Percentiles rank a stretch among this genome's conserved stretches.
These are phyloP conservation scores for Neltuma alba DNA, from an alignment of 306 rosid genomes.

Conservation along the genomic window DNA sequence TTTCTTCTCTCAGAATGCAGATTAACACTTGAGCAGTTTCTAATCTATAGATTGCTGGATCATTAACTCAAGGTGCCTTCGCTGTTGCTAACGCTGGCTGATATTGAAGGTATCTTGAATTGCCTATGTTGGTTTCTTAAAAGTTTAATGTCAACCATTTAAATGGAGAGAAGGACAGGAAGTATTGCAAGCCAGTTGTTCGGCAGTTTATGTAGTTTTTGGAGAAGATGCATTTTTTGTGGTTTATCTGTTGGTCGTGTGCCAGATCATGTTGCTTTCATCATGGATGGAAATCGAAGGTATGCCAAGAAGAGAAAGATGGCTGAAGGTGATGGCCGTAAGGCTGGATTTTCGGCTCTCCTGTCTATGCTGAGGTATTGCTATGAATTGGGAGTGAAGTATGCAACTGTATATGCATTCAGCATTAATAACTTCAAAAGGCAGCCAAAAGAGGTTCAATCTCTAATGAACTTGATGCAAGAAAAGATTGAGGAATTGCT, in stretches of 20 bases:
- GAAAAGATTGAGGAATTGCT: slow-evolving; percentile 71
- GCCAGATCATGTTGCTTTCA: slow-evolving; percentile 81
- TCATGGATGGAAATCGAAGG: slow-evolving; percentile 95
- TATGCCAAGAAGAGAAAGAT: slow-evolving; percentile 60
- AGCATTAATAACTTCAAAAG: slow-evolving; percentile 84
- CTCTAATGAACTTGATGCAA: slow-evolving; percentile 71
- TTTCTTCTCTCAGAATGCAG: neutral
- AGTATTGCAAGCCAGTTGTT: slow-evolving; percentile 27
- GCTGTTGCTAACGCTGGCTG: slow-evolving; percentile 14
- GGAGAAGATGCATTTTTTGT: slow-evolving; percentile 60
- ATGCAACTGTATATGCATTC: slow-evolving; percentile 75
- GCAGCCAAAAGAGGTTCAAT: slow-evolving; percentile 58
- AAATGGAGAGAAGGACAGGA: slow-evolving; percentile 47
- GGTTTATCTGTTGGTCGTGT: slow-evolving; percentile 66
- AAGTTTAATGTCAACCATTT: slow-evolving; percentile 24
- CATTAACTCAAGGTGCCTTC: slow-evolving; percentile 5
- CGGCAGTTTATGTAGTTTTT: slow-evolving; percentile 42
- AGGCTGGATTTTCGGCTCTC: slow-evolving; percentile 65
- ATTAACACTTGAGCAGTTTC: slow-evolving; percentile 14
- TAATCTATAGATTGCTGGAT: slow-evolving; percentile 7
- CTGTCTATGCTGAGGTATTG: slow-evolving; percentile 60
- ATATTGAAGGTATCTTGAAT: slow-evolving; percentile 22
- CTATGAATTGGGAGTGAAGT: slow-evolving; percentile 74
- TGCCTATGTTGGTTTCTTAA: slow-evolving; percentile 17
- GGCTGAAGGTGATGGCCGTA: slow-evolving; percentile 62